phyloP scores from a whole-genome alignment of 495 filamentous ascomycete genomes.

The Eremomyces bilateralis region DNA sequence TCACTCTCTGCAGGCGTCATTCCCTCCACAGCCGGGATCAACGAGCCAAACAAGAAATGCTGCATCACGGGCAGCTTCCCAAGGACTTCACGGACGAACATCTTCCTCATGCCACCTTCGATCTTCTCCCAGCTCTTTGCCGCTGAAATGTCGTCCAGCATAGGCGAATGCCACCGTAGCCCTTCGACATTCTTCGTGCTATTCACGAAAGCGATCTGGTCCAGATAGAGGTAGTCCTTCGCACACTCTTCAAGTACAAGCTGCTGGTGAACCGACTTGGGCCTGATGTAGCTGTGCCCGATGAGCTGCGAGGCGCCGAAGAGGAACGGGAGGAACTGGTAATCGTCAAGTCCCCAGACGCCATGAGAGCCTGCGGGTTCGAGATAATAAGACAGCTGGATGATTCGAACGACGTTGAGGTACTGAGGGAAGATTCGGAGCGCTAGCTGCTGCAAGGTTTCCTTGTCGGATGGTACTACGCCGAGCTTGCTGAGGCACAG shows the following conservation, averaged over 20 bases:
- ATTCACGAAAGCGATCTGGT: slow-evolving; percentile 85
- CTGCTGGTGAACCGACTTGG: slow-evolving; percentile 65
- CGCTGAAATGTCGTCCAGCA: slow-evolving; percentile 95
- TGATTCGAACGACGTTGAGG: slow-evolving; percentile 51
- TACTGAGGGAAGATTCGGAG: slow-evolving; percentile 65
- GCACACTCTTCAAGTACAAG: slow-evolving; percentile 71
- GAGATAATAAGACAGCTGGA: slow-evolving; percentile 82
- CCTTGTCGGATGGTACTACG: slow-evolving; percentile 26
- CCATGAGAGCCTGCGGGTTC: slow-evolving; percentile 91
- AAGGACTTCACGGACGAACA: slow-evolving; percentile 87
- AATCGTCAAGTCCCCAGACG: slow-evolving; percentile 94
- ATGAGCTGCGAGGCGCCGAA: slow-evolving; percentile 82
- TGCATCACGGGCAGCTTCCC: slow-evolving; percentile 95
- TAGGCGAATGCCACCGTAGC: slow-evolving; percentile 88
- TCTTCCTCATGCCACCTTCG: slow-evolving; percentile 81
- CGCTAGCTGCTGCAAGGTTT: slow-evolving; percentile 50
- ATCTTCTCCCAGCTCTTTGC: slow-evolving; percentile 84
- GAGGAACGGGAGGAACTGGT: slow-evolving; percentile 91
- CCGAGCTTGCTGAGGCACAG: slow-evolving; percentile 70
- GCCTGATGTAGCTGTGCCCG: slow-evolving; percentile 70
- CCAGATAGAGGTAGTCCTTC: slow-evolving; percentile 65
- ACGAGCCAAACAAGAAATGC: slow-evolving; percentile 82
- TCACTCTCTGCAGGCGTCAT: slow-evolving; percentile 69
- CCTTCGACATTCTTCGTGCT: slow-evolving; percentile 91
- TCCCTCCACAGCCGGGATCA: slow-evolving; percentile 57